Evolutionary conservation across 2,329 filamentous ascomycete species (phyloP), one percentile per base, ranked within the genome.

Genomic region (Cladosporium sp.): DNA sequence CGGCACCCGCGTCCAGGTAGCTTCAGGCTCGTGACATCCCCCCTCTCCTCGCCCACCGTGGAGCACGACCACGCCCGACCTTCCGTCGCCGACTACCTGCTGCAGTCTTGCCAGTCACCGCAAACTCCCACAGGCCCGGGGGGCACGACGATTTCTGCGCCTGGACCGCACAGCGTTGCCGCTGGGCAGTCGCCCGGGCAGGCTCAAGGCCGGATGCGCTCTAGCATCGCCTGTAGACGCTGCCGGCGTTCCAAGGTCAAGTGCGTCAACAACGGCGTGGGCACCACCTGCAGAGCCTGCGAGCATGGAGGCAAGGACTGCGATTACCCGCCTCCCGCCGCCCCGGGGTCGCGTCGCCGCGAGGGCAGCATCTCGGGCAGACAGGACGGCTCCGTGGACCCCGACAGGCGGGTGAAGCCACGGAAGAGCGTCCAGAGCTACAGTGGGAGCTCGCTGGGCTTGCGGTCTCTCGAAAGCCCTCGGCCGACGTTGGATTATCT

Each of bases 221-320:
- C 87, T 43, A 88, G 85, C 64, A 89, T 92, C 65, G 87, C 88
- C 44, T 93, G 88, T 70, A 76, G 81, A 56, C 78, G 82, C 58
- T 92, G 88, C 66, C 80, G 88, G 54, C 82, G 82, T 62, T 89
- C 86, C 66, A 95, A 93, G 72, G 88, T 92, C 66, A 92, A 92
- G 71, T 95, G 89, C 72, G 83, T 89, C 68, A 93, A 93, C 70
- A 79, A 81, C 60, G 87, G 87, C 55, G 80, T 84, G 53, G 80
- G 80, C 56, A 84, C 82, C 13, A 82, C 81, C 13, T 95, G 89
- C 72, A 82, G 87, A 57, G 83, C 83, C 10, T 95, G 89, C 67
- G 80, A 85, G 65, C 83, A 83, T 55, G 81, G 81, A 46, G 82
- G 84, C 42, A 80, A 86, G 65, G 80, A 87, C 55, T 93, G 89